Evolutionary conservation across 768 basidiomycete genomes (phyloP).

Genomic region (Cystobasidium onofrii): DNA sequence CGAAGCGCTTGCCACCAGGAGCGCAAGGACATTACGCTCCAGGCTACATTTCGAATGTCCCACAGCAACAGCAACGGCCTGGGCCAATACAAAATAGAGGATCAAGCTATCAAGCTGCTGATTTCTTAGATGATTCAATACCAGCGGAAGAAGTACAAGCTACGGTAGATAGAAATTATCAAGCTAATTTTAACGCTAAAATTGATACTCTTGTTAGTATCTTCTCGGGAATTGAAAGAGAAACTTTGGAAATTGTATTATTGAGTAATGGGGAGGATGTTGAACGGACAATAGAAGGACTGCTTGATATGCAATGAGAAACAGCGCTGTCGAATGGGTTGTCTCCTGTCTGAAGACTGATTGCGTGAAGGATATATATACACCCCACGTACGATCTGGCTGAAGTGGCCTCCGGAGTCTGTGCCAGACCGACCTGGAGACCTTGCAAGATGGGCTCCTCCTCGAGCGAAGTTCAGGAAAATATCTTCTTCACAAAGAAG

Average conservation of each 20-base stretch:
- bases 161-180: constrained; percentile 8
- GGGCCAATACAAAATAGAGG: neutral
- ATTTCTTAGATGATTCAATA: constrained; percentile 18
- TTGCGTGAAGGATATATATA: too few species aligned
- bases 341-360: too few species aligned
- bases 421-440: too few species aligned
- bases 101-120: constrained; percentile 3
- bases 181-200: constrained; percentile 21
- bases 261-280: constrained; percentile 31
- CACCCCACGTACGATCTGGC: too few species aligned
- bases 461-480: too few species aligned
- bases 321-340: too few species aligned
- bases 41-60: neutral
- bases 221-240: constrained; percentile 14
- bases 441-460: too few species aligned
- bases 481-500: too few species aligned
- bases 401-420: too few species aligned
- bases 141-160: constrained; percentile 25
- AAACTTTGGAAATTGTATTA: constrained; percentile 27
- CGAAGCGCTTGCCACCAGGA: neutral
- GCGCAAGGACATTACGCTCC: neutral
- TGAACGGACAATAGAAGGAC: constrained; percentile 22
- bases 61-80: constrained; percentile 10
- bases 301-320: constrained; percentile 22
- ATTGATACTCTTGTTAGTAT: constrained; percentile 24